Conservation (phyloP, 148 eudicot genomes). For the Camellia lanceoleosa region DNA sequence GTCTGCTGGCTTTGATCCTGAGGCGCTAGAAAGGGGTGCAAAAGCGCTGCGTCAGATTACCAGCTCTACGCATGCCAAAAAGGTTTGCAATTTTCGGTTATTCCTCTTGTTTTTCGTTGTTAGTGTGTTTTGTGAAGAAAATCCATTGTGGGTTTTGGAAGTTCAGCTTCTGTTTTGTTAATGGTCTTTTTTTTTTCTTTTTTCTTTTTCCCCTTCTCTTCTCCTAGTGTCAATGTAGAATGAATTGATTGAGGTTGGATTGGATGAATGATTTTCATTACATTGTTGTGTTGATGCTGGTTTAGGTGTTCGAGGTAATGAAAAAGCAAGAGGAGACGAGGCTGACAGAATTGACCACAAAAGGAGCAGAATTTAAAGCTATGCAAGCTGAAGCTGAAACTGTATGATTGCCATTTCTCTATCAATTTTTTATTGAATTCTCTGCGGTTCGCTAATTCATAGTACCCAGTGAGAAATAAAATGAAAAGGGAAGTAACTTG, state of each 20-base stretch:
- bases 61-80: slow-evolving; percentile 53
- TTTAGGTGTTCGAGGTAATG: slow-evolving; percentile 49
- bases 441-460: background rate
- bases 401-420: slow-evolving; percentile 33
- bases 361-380: slow-evolving; percentile 57
- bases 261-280: no score
- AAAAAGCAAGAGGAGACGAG: slow-evolving; percentile 72
- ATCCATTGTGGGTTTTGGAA: no score
- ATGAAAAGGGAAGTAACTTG: background rate
- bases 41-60: slow-evolving; percentile 47
- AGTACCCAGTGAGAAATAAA: background rate
- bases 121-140: no score
- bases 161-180: no score
- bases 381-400: slow-evolving; percentile 62
- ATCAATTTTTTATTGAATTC: slow-evolving; percentile 1
- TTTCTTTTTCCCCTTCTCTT: no score
- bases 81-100: slow-evolving; percentile 29
- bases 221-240: no score
- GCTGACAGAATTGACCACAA: slow-evolving; percentile 46
- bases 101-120: background rate
- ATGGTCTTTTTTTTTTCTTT: no score
- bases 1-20: slow-evolving; percentile 90
- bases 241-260: no score
- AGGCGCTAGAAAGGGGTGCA: slow-evolving; percentile 76
- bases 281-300: slow-evolving; percentile 24